Conservation (phyloP, 441 rosid genomes). For the Sinapis alba region DNA sequence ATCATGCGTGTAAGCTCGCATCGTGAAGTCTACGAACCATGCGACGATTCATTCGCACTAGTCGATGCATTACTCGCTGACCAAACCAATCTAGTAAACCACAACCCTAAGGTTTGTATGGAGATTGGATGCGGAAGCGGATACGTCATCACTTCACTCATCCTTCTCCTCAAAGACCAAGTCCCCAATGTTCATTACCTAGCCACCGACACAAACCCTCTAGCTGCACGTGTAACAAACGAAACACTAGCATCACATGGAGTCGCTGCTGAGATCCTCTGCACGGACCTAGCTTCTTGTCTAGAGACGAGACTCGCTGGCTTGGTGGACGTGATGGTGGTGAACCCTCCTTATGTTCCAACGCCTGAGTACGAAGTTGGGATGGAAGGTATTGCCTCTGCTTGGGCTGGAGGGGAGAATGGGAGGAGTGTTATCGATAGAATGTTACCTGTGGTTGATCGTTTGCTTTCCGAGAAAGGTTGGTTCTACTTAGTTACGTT, state of each 20-base stretch:
- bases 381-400: constrained; percentile 70
- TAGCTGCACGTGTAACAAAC: constrained; percentile 64
- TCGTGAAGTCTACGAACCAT: constrained; percentile 89
- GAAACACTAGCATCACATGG: constrained; percentile 77
- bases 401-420: constrained; percentile 99
- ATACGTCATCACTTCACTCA: constrained; percentile 88
- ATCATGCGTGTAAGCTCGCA: constrained; percentile 84
- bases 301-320: constrained; percentile 67
- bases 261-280: constrained; percentile 67
- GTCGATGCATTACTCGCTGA: constrained; percentile 92
- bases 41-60: constrained; percentile 92
- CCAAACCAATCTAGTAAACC: constrained; percentile 55
- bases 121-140: constrained; percentile 97
- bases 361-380: constrained; percentile 87
- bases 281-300: constrained; percentile 65
- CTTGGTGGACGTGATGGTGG: constrained; percentile 82
- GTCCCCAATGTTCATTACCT: constrained; percentile 49
- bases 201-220: constrained; percentile 75
- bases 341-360: constrained; percentile 96
- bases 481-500: constrained; percentile 91
- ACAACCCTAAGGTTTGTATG: constrained; percentile 67
- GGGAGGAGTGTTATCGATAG: constrained; percentile 79
- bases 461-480: constrained; percentile 70
- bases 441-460: constrained; percentile 74
- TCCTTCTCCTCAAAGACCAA: constrained; percentile 67